phyloP scores from a whole-genome alignment of 164 flowering plant species.

The Vitis rotundifolia region DNA sequence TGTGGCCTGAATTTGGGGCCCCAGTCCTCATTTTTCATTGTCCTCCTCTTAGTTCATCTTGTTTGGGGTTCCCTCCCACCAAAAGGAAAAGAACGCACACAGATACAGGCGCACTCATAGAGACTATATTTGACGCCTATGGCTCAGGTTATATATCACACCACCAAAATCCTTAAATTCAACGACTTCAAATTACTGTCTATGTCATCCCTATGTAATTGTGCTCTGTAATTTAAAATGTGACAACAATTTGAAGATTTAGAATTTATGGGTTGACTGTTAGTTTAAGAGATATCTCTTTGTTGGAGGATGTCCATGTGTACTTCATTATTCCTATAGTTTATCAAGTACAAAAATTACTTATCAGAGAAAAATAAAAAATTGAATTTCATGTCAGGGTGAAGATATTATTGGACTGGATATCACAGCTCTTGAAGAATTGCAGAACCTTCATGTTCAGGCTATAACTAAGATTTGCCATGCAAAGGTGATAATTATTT shows the following conservation, averaged over 20 bases:
- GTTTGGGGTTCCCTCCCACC: too few relatives aligned
- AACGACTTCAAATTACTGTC: too few relatives aligned
- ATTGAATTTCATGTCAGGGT: constrained; percentile 32
- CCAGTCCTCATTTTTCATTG: neutral
- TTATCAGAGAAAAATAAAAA: neutral
- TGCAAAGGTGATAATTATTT: constrained; percentile 49
- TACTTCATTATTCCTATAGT: neutral
- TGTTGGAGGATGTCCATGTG: neutral
- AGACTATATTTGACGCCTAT: too few relatives aligned
- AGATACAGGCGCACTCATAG: too few relatives aligned
- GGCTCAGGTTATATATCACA: neutral
- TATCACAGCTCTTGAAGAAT: constrained; percentile 48
- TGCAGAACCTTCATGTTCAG: constrained; percentile 67
- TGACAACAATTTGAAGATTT: too few relatives aligned
- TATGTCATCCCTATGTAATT: too few relatives aligned
- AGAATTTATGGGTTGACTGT: too few relatives aligned
- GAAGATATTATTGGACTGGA: constrained; percentile 53
- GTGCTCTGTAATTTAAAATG: too few relatives aligned
- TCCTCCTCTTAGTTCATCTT: neutral
- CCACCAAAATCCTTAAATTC: neutral
- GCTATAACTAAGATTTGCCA: constrained; percentile 68
- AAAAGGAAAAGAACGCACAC: too few relatives aligned
- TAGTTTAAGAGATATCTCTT: neutral
- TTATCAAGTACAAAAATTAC: neutral
- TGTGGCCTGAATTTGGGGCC: neutral